Conservation (phyloP, 331 rosid genomes). For the Prunus yedoensis region DNA sequence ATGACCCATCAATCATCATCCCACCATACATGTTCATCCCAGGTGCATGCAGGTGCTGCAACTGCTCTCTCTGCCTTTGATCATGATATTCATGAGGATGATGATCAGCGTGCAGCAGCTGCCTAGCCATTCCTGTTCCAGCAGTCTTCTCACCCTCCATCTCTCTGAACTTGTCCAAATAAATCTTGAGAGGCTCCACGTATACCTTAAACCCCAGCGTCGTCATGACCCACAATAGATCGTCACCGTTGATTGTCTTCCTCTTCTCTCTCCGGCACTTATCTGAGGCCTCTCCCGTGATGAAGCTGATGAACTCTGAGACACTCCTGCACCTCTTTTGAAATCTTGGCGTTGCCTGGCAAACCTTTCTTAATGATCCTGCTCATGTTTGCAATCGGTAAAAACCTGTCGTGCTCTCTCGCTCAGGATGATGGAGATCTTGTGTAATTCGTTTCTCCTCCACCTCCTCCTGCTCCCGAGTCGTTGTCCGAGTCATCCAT, state of each 20-base stretch:
- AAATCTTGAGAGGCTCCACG: constrained; percentile 50
- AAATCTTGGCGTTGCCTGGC: constrained; percentile 64
- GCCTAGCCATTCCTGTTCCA: background rate
- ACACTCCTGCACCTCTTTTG: constrained; percentile 70
- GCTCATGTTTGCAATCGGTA: constrained; percentile 61
- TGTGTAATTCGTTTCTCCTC: background rate
- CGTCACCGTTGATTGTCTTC: constrained; percentile 68
- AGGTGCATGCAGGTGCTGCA: background rate
- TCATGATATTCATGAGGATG: background rate
- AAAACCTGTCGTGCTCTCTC: constrained; percentile 53
- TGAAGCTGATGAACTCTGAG: constrained; percentile 67
- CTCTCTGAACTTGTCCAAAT: constrained; percentile 53
- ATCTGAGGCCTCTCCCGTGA: constrained; percentile 62
- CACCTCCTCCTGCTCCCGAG: background rate
- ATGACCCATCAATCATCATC: background rate
- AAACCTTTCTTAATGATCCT: constrained; percentile 42
- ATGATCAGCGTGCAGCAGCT: background rate
- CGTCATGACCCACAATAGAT: constrained; percentile 62
- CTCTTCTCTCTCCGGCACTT: constrained; percentile 66
- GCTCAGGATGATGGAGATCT: background rate
- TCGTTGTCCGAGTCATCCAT: background rate
- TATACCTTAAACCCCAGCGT: constrained; percentile 59
- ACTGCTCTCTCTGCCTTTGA: background rate
- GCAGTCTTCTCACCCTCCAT: constrained; percentile 52
- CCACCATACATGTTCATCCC: background rate